Evolutionary conservation across 2,329 filamentous ascomycete species (phyloP).

Genomic region (Talaromyces sp.): DNA sequence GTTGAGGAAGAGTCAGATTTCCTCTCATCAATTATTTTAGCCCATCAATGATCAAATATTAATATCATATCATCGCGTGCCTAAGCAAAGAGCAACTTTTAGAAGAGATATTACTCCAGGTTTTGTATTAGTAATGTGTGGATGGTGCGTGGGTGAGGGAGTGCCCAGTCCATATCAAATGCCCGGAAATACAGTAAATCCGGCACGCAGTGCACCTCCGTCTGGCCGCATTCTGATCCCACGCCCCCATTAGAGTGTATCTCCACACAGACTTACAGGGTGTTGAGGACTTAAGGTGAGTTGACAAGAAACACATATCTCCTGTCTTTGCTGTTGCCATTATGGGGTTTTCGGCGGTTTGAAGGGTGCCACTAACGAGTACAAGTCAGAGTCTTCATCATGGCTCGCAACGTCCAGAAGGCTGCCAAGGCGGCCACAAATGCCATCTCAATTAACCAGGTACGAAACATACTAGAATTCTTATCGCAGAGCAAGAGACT

Average conservation of each 20-base stretch:
- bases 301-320: not conserved
- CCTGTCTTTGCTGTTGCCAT: not conserved
- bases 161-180: not conserved
- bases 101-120: not conserved
- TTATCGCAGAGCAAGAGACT: not conserved
- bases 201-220: not conserved
- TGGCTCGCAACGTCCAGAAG: constrained; percentile 42
- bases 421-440: constrained; percentile 43
- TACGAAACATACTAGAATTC: constrained; percentile 18
- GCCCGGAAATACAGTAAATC: not conserved
- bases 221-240: constrained; percentile 2
- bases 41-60: too few species aligned
- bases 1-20: too few species aligned
- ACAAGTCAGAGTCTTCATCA: constrained; percentile 34
- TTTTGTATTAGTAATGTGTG: constrained; percentile 1
- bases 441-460: constrained; percentile 42
- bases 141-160: not conserved
- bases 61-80: too few species aligned
- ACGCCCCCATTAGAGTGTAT: not conserved
- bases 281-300: not conserved
- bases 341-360: not conserved
- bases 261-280: not conserved
- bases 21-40: too few species aligned
- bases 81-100: too few species aligned
- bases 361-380: not conserved